phyloP scores from a whole-genome alignment of 2,329 filamentous ascomycete genomes.

The Biscogniauxia marginata region DNA sequence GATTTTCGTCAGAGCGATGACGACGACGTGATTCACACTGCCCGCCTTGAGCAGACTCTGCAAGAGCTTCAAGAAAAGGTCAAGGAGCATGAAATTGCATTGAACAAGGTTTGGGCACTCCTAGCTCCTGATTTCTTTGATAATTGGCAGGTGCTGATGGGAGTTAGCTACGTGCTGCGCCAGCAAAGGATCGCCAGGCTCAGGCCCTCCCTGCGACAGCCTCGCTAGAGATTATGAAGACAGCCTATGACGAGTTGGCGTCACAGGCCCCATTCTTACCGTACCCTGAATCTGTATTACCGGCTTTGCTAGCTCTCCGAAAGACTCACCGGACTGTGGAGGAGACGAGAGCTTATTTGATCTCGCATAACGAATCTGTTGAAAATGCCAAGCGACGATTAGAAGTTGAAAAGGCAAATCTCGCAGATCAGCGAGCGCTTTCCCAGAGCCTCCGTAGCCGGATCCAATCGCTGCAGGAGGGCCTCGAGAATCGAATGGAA shows the following conservation, averaged over 20 bases:
- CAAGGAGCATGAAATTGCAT: conserved; percentile 50
- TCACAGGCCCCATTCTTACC: conserved; percentile 65
- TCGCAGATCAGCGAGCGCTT: conserved; percentile 57
- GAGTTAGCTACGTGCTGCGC: conserved; percentile 19
- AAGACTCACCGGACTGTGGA: conserved; percentile 62
- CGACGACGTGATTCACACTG: conserved; percentile 42
- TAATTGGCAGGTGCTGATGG: conserved; percentile 6
- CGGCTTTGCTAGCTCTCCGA: conserved; percentile 69
- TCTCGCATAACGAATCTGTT: conserved; percentile 41
- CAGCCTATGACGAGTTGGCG: conserved; percentile 64
- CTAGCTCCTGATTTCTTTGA: background rate
- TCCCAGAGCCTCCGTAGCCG: conserved; percentile 51
- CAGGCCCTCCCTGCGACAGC: conserved; percentile 29
- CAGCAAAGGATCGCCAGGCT: conserved; percentile 9
- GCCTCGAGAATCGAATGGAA: conserved; percentile 55
- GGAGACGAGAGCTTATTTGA: conserved; percentile 62
- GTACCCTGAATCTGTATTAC: conserved; percentile 63
- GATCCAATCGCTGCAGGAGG: conserved; percentile 57
- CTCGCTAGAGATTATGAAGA: conserved; percentile 53
- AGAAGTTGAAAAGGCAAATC: conserved; percentile 48
- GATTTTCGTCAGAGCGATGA: conserved; percentile 28
- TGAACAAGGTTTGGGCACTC: conserved; percentile 42
- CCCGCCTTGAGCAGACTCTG: conserved; percentile 65
- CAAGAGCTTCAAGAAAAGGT: conserved; percentile 62
- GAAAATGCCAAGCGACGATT: conserved; percentile 46